Evolutionary conservation across 2,329 filamentous ascomycete genomes (phyloP), one percentile per base, ranked within the genome.

Genomic region (Fusarium lyarnte): DNA sequence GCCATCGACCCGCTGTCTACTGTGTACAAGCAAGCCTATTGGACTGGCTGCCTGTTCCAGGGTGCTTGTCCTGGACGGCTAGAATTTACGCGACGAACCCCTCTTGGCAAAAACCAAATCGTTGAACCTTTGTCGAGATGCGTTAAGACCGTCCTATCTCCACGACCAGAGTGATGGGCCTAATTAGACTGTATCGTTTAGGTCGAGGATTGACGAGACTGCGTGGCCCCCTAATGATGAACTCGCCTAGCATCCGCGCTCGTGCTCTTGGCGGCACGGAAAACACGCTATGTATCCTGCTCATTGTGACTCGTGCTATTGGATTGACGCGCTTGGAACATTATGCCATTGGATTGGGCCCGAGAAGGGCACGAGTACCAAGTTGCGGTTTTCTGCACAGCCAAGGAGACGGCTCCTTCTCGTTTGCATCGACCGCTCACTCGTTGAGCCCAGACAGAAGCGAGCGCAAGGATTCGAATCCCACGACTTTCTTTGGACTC

Each of bases 381-480:
- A 52, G 66, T 36, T 58, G 27, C 29, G 39, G 29, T 69, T 69
- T 69, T 63, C 66, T 66, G 66, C 65, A 57, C 41, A 63, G 55
- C 63, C 63, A 68, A 66, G 63, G 65, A 67, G 41, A 61, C 58
- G 65, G 71, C 70, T 76, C 59, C 55, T 74, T 63, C 62, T 67
- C 54, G 51, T 63, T 54, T 65, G 42, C 66, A 33, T 70, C 66
- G 68, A 73, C 64, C 58, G 61, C 66, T 73, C 55, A 66, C 65
- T 69, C 54, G 70, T 74, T 60, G 63, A 74, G 66, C 46, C 31
- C 57, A 66, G 39, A 63, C 63, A 70, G 62, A 75, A 73, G 73
- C 69, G 68, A 67, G 41, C 39, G 62, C 77, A 78, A 74, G 77
- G 77, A 74, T 78, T 14, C 14, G 53, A 55, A 75, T 78, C 77